Evolutionary conservation across 2,329 filamentous ascomycete species (phyloP).

Genomic region (Dendryphion nanum): DNA sequence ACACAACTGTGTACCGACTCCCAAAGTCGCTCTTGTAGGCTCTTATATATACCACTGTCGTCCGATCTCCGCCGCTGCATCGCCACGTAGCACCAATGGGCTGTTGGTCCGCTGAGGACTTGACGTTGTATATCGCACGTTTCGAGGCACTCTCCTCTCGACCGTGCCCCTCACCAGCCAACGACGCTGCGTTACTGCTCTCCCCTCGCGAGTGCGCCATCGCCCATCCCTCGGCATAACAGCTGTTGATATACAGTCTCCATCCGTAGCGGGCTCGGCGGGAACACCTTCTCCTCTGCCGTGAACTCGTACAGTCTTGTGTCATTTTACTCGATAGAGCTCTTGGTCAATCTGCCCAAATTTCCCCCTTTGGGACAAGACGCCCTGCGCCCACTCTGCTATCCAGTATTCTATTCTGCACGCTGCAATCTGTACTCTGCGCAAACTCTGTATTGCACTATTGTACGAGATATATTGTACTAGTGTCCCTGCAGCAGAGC

Average conservation of each 20-base stretch:
- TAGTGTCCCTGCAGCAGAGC: no score
- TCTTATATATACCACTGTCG: slow-evolving; percentile 10
- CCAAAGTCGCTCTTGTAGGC: slow-evolving; percentile 4
- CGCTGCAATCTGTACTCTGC: background rate
- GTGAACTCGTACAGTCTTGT: no score
- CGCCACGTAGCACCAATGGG: slow-evolving; percentile 22
- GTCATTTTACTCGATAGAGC: no score
- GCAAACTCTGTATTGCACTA: slow-evolving; percentile 14
- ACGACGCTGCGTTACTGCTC: slow-evolving; percentile 4
- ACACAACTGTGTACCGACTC: slow-evolving; percentile 4
- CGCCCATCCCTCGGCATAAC: slow-evolving; percentile 7
- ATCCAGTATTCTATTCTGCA: background rate
- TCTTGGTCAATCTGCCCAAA: no score
- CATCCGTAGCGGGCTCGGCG: slow-evolving; percentile 4
- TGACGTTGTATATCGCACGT: slow-evolving; percentile 7
- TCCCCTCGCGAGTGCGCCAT: slow-evolving; percentile 1
- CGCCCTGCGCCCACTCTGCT: no score
- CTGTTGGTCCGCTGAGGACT: slow-evolving; percentile 5
- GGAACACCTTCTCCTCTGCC: no score
- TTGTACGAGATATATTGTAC: slow-evolving; percentile 16
- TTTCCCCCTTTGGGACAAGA: no score
- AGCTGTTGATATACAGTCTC: slow-evolving; percentile 7
- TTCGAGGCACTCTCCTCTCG: slow-evolving; percentile 2
- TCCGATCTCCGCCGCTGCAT: slow-evolving; percentile 8
- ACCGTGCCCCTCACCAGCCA: slow-evolving; percentile 3